Evolutionary conservation across 2,329 filamentous ascomycete species (phyloP).

Genomic region (Arthrobotrys sphaeroides): DNA sequence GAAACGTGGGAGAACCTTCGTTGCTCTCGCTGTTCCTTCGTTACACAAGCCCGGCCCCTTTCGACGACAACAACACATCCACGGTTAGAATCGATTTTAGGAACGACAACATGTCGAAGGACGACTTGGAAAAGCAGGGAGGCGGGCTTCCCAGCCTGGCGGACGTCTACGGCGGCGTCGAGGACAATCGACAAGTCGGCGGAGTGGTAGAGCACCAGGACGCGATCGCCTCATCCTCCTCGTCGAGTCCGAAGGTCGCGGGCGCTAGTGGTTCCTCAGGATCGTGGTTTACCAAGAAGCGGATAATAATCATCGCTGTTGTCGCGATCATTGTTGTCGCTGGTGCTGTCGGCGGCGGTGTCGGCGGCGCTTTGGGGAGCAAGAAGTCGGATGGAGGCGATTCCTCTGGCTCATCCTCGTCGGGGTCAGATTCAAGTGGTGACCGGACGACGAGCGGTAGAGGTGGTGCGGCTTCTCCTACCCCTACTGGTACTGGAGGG

Average conservation of each 20-base stretch:
- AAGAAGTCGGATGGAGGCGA: conserved; percentile 9
- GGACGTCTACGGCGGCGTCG: conserved; percentile 47
- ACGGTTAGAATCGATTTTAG: no score
- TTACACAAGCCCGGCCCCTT: conserved; percentile 23
- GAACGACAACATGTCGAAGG: conserved; percentile 29
- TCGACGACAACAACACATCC: conserved; percentile 26
- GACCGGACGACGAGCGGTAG: not conserved
- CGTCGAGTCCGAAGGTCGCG: conserved; percentile 5
- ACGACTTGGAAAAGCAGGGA: conserved; percentile 24
- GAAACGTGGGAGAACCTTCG: not conserved
- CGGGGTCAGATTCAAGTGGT: not conserved
- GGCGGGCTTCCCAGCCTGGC: conserved; percentile 28
- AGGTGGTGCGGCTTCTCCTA: not conserved
- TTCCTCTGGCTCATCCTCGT: not conserved
- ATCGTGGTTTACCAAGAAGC: conserved; percentile 52
- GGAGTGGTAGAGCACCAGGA: conserved; percentile 25
- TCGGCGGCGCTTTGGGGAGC: conserved; percentile 30
- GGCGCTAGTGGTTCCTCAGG: not conserved
- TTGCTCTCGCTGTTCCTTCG: not conserved
- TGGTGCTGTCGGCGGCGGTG: conserved; percentile 41
- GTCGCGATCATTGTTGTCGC: conserved; percentile 38
- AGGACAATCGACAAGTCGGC: conserved; percentile 23
- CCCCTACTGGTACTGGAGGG: not conserved
- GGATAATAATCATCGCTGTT: conserved; percentile 49
- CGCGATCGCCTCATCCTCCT: conserved; percentile 25